These are phyloP conservation scores for Fistulina hepatica DNA, from an alignment of 1,284 basidiomycete species.

Conservation along the genomic window DNA sequence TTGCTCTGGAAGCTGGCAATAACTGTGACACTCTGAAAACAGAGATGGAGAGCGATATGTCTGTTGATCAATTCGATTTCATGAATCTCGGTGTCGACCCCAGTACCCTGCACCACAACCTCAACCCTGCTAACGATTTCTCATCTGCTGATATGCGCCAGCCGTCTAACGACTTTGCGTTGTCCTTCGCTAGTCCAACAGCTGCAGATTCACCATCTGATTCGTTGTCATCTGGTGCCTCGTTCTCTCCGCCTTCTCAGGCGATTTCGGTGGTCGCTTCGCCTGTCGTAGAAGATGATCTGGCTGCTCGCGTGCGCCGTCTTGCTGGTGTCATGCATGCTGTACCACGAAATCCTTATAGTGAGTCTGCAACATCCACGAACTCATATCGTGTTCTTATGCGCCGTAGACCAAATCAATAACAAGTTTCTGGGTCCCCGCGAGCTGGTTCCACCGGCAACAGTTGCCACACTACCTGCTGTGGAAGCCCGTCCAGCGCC, in stretches of 20 bases:
- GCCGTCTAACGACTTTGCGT: conserved; percentile 29
- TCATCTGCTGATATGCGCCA: conserved; percentile 22
- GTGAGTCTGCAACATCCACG: too few relatives aligned
- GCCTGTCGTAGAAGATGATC: conserved; percentile 29
- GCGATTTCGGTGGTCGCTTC: conserved; percentile 31
- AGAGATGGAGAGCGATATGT: conserved; percentile 32
- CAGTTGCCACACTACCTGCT: not conserved
- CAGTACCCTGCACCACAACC: conserved; percentile 44
- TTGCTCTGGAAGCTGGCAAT: conserved; percentile 22
- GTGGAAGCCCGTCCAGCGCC: conserved; percentile 25
- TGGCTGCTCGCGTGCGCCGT: conserved; percentile 48
- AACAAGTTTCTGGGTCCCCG: not conserved
- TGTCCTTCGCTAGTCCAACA: conserved; percentile 29
- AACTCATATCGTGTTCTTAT: conserved; percentile 15
- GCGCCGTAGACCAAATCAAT: conserved; percentile 15
- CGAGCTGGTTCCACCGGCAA: not conserved
- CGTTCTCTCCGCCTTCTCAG: conserved; percentile 41
- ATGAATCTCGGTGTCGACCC: conserved; percentile 57
- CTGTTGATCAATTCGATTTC: conserved; percentile 22
- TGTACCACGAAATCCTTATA: conserved; percentile 36
- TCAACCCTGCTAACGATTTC: conserved; percentile 17
- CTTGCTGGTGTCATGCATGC: conserved; percentile 52
- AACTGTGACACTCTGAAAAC: conserved; percentile 10
- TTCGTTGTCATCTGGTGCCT: conserved; percentile 32
- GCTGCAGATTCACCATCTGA: conserved; percentile 21